phyloP scores from a whole-genome alignment of 2,329 filamentous ascomycete genomes.

The Fusarium poae region DNA sequence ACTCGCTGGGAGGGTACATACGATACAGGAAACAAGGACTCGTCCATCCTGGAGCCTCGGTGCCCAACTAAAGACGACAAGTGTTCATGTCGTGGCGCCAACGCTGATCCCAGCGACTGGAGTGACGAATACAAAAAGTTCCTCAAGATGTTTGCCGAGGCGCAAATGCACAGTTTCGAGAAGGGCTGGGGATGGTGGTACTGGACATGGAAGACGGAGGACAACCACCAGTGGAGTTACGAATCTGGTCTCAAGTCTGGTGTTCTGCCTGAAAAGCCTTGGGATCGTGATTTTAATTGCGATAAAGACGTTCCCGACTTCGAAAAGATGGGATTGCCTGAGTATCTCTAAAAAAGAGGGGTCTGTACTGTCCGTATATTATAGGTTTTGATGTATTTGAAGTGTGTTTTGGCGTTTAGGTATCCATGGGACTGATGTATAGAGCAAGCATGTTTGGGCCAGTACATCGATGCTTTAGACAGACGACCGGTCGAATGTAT shows the following conservation, averaged over 20 bases:
- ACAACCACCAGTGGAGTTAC: conserved; percentile 91
- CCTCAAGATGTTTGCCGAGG: conserved; percentile 89
- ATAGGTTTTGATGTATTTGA: not conserved
- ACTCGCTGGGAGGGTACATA: conserved; percentile 93
- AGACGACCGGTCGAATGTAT: conserved; percentile 15
- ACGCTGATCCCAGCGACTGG: conserved; percentile 78
- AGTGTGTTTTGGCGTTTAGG: conserved; percentile 27
- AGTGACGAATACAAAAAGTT: conserved; percentile 83
- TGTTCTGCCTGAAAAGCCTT: conserved; percentile 82
- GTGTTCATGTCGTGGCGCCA: conserved; percentile 82
- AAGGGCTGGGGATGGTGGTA: conserved; percentile 98
- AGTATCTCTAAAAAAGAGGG: conserved; percentile 58
- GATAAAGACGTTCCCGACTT: conserved; percentile 68
- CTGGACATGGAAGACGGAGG: conserved; percentile 97
- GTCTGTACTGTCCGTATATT: conserved; percentile 3
- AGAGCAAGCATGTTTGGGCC: conserved; percentile 16
- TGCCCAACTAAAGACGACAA: conserved; percentile 76
- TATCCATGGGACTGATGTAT: conserved; percentile 7
- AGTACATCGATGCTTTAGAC: conserved; percentile 25
- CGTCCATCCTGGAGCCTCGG: conserved; percentile 74
- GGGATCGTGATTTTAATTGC: conserved; percentile 78
- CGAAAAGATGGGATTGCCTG: conserved; percentile 58
- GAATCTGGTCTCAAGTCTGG: conserved; percentile 81
- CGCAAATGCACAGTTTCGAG: conserved; percentile 96
- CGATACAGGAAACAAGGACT: conserved; percentile 72